Evolutionary conservation across 805 yeast species (phyloP), one percentile per base, ranked within the genome.

Genomic region (Sugiyamaella smithiae): DNA sequence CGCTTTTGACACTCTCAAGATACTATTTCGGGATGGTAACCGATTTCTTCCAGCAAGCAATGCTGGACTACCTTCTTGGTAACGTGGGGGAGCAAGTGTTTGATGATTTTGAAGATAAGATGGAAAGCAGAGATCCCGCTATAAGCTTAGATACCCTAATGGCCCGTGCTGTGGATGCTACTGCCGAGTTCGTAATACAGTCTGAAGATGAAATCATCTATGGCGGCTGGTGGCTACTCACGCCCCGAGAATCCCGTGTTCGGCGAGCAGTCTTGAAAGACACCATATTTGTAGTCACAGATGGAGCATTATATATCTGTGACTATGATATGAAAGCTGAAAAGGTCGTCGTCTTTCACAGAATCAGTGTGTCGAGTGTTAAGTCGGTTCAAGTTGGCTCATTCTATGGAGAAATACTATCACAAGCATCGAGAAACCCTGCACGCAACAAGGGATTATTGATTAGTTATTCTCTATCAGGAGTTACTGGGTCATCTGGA

Each of bases 1-100:
- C 73, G 3, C 57, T 70, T 41, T 54, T 72, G 45, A 69, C 76
- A 0, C 47, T 74, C 48, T 66, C 73, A 1, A 56, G 78, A 37
- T 73, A 70, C 49, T 74, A 68, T 49, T 66, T 72, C 32, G 77
- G 76, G 1, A 67, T 66, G 45, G 61, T 74, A n/a, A 61, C 69
- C 20, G 78, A 74, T 57, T 74, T 64, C 52, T 72, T 69, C 61
- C 64, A 63, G 31, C 78, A 74, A 52, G 71, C 75, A 12, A 59
- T 71, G 36, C 60, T 74, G 36, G 78, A 74, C 52, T 72, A 63
- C 45, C 29, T 73, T 1, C 54, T 72, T 3, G 77, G 77, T 1
- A 62, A 64, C 36, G 67, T 63, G 6, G 60, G 56, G n/a, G 57
- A 57, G 17, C 61, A 63, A 9, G 64, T 66, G 4, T 71, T 74